Evolutionary conservation across 2,329 filamentous ascomycete species (phyloP), one percentile per base, ranked within the genome.

Genomic region (Epicoccum sorghinum): DNA sequence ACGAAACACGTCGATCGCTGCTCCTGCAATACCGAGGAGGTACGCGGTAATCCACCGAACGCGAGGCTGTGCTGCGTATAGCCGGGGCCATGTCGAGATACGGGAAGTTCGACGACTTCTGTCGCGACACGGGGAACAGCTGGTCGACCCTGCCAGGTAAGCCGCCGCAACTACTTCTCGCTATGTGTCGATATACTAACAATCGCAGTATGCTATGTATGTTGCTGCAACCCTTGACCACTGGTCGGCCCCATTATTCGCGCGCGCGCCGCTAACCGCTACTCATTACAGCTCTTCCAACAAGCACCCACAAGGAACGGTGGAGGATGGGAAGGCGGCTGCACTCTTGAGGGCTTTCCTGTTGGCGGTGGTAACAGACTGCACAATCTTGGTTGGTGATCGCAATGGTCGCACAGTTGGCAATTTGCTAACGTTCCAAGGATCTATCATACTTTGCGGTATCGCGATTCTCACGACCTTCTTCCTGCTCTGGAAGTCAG

Each of bases 391-490:
- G 95, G 89, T 91, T 77, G 67, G 85, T 79, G n/a, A 47, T 25
- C 37, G 22, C 14, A 32, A 43, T 40, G 38, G 57, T 49, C 50
- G 52, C 36, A 50, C 40, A 52, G 50, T 42, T 12, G 40, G 25
- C 43, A 9, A 35, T 13, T 22, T 37, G 42, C 60, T 79, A 53
- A 79, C 68, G 22, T 13, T 24, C 33, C 47, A 64, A 91, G 89
- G 95, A n/a, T 96, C 93, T 7, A 96, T 99, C 71, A 64, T 99
- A 40, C 75, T 98, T 36, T 89, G 86, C 58, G 91, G 82, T 58
- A 74, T 96, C 60, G 91, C 93, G 36, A 93, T 99, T 64, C 68
- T 85, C 22, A 78, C 84, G 7, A 81, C 89, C 4, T 69, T 79
- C 9, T 87, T 89, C 64, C 80, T 99, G 53, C 68, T 98, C 74